Evolutionary conservation across 176 grass and related monocot species (phyloP).

Genomic region (Musa itinerans): DNA sequence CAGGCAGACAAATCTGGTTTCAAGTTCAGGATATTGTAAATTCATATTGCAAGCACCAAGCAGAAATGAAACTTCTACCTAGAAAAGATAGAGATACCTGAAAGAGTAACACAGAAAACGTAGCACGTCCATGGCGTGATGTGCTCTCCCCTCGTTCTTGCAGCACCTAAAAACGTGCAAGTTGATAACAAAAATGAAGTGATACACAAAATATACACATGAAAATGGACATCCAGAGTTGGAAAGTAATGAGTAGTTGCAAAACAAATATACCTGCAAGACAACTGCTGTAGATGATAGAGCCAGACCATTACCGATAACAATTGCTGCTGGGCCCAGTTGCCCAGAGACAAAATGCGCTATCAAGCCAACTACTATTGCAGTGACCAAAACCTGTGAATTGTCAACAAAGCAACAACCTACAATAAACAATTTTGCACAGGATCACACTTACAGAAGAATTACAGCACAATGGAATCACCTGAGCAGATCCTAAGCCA

Average conservation of each 20-base stretch:
- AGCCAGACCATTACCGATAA: constrained; percentile 89
- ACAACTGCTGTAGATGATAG: constrained; percentile 96
- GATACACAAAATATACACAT: not conserved
- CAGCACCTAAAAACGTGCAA: constrained; percentile 45
- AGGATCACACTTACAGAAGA: constrained; percentile 23
- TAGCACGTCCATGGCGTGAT: constrained; percentile 92
- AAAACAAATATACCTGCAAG: constrained; percentile 58
- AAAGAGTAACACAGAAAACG: constrained; percentile 95
- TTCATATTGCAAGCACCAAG: not conserved
- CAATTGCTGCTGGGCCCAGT: constrained; percentile 80
- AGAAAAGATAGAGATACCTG: constrained; percentile 46
- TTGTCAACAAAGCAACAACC: constrained; percentile 13
- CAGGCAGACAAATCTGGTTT: not conserved
- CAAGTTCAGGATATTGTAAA: not conserved
- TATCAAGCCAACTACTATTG: constrained; percentile 70
- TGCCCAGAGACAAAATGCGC: constrained; percentile 53
- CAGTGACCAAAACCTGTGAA: constrained; percentile 70
- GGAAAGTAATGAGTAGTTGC: constrained; percentile 3
- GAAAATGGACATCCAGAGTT: constrained; percentile 3
- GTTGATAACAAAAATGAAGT: not conserved
- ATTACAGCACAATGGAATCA: constrained; percentile 25
- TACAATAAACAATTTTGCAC: constrained; percentile 14
- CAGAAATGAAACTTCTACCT: constrained; percentile 2
- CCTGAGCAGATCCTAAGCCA: constrained; percentile 92
- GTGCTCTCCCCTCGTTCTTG: constrained; percentile 98